phyloP scores from a whole-genome alignment of 129 eudicot species.

The Arctium lappa region DNA sequence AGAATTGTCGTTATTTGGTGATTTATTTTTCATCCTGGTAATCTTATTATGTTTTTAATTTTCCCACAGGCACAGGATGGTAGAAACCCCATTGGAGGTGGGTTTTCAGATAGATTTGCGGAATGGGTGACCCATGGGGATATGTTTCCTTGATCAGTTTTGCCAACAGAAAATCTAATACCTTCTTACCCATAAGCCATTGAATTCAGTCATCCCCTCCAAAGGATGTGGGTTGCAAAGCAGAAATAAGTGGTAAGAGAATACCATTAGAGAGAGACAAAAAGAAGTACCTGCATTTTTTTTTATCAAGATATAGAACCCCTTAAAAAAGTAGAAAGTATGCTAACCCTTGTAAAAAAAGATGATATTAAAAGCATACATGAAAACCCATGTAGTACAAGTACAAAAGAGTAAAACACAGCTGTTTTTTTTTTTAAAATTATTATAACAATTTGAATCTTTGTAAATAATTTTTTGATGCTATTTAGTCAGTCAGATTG shows the following conservation, averaged over 20 bases:
- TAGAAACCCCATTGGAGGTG: constrained; percentile 10
- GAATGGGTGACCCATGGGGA: constrained; percentile 71
- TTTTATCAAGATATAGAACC: constrained; percentile 8
- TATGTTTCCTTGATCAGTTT: constrained; percentile 49
- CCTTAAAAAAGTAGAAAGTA: constrained; percentile 10
- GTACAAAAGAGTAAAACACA: constrained; percentile 29
- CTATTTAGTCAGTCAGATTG: constrained; percentile 20
- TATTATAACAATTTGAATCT: constrained; percentile 6
- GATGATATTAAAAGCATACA: constrained; percentile 15
- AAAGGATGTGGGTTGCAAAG: constrained; percentile 60
- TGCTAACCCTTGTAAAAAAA: constrained; percentile 27
- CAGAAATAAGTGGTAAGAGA: constrained; percentile 37
- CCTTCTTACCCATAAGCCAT: constrained; percentile 12
- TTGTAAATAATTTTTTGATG: constrained; percentile 24
- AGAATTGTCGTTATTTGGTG: neutral
- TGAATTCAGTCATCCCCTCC: constrained; percentile 40
- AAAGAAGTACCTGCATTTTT: constrained; percentile 5
- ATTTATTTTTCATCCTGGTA: neutral
- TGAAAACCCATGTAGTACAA: constrained; percentile 21
- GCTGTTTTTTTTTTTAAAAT: neutral
- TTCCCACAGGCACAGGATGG: constrained; percentile 32
- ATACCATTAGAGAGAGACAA: constrained; percentile 19
- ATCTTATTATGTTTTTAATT: neutral
- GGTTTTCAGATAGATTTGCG: constrained; percentile 55
- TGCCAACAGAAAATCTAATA: constrained; percentile 12